Percentiles rank a stretch among this genome's conserved stretches.
phyloP scores from a whole-genome alignment of 1,284 basidiomycete species.

The Naganishia cerealis region DNA sequence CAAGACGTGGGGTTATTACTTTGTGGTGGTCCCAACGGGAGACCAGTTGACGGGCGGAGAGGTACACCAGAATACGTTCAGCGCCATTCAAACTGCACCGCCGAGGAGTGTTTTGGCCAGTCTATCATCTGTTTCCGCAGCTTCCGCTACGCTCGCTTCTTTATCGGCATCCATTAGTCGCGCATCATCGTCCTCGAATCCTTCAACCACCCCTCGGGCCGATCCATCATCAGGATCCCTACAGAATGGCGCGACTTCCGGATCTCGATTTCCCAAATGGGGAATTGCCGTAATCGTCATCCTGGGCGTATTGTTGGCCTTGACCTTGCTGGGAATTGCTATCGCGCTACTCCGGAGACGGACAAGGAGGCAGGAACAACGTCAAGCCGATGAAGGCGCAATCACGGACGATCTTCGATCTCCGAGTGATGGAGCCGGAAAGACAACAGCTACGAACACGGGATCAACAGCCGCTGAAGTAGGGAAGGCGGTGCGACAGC shows the following conservation, averaged over 20 bases:
- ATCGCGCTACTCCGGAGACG: conserved; percentile 15
- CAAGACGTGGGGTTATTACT: conserved; percentile 32
- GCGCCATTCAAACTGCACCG: conserved; percentile 31
- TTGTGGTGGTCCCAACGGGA: conserved; percentile 33
- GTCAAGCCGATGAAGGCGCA: neutral
- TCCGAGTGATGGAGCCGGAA: neutral
- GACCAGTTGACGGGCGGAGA: conserved; percentile 29
- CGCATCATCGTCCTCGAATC: neutral
- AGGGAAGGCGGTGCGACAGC: neutral
- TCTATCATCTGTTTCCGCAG: conserved; percentile 25
- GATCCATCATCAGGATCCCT: conserved; percentile 16
- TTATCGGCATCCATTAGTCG: conserved; percentile 3
- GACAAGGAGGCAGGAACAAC: conserved; percentile 1
- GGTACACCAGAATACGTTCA: conserved; percentile 33
- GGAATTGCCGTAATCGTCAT: conserved; percentile 34
- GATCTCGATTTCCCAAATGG: conserved; percentile 31
- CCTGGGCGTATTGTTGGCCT: conserved; percentile 26
- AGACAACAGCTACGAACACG: neutral
- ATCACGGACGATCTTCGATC: neutral
- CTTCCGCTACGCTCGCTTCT: conserved; percentile 13
- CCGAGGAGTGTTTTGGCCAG: conserved; percentile 31
- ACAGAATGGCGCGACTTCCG: conserved; percentile 17
- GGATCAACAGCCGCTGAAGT: neutral
- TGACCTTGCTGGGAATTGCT: conserved; percentile 18
- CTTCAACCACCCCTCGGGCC: neutral